These are phyloP conservation scores for Taiwanofungus camphoratus DNA, from an alignment of 1,284 basidiomycete species.

Conservation along the genomic window DNA sequence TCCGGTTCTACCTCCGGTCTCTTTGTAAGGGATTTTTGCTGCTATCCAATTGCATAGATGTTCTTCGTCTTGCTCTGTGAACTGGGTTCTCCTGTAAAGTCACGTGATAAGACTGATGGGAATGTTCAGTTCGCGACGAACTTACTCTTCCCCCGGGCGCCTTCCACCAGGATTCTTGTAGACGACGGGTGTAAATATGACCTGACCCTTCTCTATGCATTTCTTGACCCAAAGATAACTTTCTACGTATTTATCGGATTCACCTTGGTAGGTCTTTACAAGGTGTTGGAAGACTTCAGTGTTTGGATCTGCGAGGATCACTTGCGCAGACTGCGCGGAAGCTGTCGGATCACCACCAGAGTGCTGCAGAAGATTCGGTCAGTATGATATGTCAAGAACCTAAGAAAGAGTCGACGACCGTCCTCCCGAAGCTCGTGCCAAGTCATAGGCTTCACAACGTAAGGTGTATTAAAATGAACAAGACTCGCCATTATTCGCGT, in stretches of 20 bases:
- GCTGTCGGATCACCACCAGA: conserved; percentile 71
- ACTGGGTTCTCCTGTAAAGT: conserved; percentile 58
- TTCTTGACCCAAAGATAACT: conserved; percentile 77
- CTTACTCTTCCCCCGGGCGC: conserved; percentile 74
- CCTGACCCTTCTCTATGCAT: conserved; percentile 59
- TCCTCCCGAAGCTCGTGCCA: not conserved
- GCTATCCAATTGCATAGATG: conserved; percentile 73
- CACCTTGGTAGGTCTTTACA: conserved; percentile 60
- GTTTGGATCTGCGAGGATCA: conserved; percentile 72
- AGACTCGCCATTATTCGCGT: conserved; percentile 60
- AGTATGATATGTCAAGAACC: not conserved
- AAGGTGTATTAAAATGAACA: not conserved
- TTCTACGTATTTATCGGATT: conserved; percentile 66
- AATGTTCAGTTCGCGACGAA: not conserved
- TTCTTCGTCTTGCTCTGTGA: conserved; percentile 67
- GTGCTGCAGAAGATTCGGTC: conserved; percentile 40
- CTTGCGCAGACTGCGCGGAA: conserved; percentile 56
- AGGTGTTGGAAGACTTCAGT: conserved; percentile 67
- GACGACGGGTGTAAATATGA: conserved; percentile 63
- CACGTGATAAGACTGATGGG: not conserved
- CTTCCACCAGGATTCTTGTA: conserved; percentile 79
- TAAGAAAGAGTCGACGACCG: not conserved
- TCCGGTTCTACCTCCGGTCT: conserved; percentile 70
- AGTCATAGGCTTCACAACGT: not conserved
- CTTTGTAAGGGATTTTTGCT: conserved; percentile 71